A percentile compares a stretch with the other conserved stretches of the same genome.
Evolutionary conservation across 768 basidiomycete genomes (phyloP).

Genomic region (Lactifluus volemus): DNA sequence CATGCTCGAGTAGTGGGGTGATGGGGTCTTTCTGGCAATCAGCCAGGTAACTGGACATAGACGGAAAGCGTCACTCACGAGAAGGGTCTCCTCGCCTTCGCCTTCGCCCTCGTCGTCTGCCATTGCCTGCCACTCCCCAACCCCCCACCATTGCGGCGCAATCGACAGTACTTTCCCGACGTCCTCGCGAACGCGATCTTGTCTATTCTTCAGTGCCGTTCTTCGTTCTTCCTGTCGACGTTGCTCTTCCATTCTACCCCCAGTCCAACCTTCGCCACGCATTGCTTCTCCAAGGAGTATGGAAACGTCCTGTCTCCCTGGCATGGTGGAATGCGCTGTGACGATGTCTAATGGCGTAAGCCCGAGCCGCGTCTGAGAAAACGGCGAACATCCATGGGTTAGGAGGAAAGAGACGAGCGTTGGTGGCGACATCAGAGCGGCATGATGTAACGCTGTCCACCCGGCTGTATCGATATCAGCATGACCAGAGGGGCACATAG

Average conservation of each 20-base stretch:
- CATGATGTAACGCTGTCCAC: constrained; percentile 93
- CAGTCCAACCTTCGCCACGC: constrained; percentile 77
- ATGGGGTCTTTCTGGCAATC: constrained; percentile 48
- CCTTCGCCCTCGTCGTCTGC: constrained; percentile 36
- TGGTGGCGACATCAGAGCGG: constrained; percentile 80
- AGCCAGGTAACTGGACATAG: neutral
- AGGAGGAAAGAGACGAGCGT: constrained; percentile 88
- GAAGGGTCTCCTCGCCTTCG: constrained; percentile 42
- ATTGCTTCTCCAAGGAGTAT: constrained; percentile 85
- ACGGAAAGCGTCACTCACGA: constrained; percentile 30
- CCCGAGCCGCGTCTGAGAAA: constrained; percentile 65
- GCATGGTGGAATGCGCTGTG: constrained; percentile 70
- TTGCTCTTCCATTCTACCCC: constrained; percentile 64
- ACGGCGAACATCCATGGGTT: constrained; percentile 84
- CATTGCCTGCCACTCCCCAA: constrained; percentile 29
- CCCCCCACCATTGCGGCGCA: constrained; percentile 57
- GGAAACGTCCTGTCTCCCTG: constrained; percentile 78
- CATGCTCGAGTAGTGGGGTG: constrained; percentile 74
- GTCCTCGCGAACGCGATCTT: constrained; percentile 47
- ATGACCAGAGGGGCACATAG: neutral
- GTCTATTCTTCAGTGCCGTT: constrained; percentile 43
- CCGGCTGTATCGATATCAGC: constrained; percentile 46
- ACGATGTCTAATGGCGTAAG: constrained; percentile 87
- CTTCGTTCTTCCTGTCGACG: constrained; percentile 52
- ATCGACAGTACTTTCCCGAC: constrained; percentile 51